These are phyloP conservation scores for Rhizophagus clarus DNA, from an alignment of 192 early-diverging fungal genomes.

Conservation along the genomic window DNA sequence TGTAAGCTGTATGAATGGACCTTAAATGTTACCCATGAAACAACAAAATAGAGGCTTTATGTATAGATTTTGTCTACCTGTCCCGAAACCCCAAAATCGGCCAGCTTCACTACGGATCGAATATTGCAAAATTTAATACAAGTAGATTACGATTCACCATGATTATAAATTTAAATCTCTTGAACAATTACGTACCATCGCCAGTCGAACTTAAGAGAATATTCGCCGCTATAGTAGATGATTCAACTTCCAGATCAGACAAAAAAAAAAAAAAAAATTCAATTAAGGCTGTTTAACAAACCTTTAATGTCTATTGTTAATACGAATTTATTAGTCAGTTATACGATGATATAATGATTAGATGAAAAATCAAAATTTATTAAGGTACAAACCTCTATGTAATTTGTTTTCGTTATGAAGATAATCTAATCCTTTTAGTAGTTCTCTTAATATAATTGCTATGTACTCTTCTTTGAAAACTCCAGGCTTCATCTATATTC, in stretches of 20 bases:
- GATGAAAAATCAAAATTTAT: not conserved
- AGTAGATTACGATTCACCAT: not conserved
- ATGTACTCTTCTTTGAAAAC: constrained; percentile 85
- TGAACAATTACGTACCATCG: constrained; percentile 45
- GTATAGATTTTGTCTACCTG: constrained; percentile 53
- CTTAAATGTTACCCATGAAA: not conserved
- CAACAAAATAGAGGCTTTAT: not conserved
- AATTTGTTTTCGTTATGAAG: constrained; percentile 89
- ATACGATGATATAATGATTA: not conserved
- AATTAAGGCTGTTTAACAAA: constrained; percentile 20
- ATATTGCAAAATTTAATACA: not conserved
- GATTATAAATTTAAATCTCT: not conserved
- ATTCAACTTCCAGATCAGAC: not conserved
- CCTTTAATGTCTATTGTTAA: constrained; percentile 84
- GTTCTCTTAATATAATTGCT: constrained; percentile 87
- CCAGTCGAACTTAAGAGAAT: constrained; percentile 72
- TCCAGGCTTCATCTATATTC: constrained; percentile 86
- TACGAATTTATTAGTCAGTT: not conserved
- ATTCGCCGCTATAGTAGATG: constrained; percentile 68
- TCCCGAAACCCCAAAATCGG: constrained; percentile 98
- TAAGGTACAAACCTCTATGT: constrained; percentile 64
- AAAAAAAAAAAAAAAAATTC: not conserved
- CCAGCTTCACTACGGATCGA: constrained; percentile 73
- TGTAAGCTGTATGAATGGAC: constrained; percentile 56
- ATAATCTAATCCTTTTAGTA: constrained; percentile 89